Base-by-base conservation (phyloP, 257 asterid species). In the Mentha longifolia region DNA sequence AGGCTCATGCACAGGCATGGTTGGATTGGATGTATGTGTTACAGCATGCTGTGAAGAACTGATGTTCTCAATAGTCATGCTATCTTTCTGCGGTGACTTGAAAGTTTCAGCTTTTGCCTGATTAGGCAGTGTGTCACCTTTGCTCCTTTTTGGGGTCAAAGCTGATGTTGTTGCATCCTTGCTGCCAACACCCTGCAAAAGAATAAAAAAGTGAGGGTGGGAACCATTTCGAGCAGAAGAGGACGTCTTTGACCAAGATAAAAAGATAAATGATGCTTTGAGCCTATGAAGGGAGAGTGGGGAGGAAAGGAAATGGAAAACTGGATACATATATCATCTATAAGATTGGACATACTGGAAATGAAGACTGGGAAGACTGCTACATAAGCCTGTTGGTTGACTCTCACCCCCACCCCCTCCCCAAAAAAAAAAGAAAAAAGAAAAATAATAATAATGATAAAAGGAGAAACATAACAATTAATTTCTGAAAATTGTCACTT, bases 181-280 rank as follows among this genome's bases (percentile, higher is more conserved):
- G 74, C 81, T 73, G 71, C 86, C 88, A 59, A 79, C 77, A 67
- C 88, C 82, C 98, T 93, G 92, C 79, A 83, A 84, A 77, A 73
- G 61, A 47, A 58, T 8, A 19, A 65, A 72, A 59, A 57, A 15
- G 41, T 61, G 25, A 67, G 54, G 16, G 54, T 22, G 60, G 47
- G 49, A 41, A 63, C 45, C 66, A 46, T 17, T 3, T 20, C 28
- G 20, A 73, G 46, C 51, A 42, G 61, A 13, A 56, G 73, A 67
- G 49, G 19, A 69, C 65, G 13, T 17, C 62, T 17, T 60, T 19
- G 52, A 55, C 57, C 74, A 42, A 67, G 55, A n/a, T 66, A 28
- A 58, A 54, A 74, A 41, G 16, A 42, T 37, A 61, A 67, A 51
- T 35, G 70, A 61, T 59, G 77, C 8, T 61, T 25, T 39, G 13